Base-by-base conservation (phyloP, 345 rosid genomes). In the Hevea brasiliensis region DNA sequence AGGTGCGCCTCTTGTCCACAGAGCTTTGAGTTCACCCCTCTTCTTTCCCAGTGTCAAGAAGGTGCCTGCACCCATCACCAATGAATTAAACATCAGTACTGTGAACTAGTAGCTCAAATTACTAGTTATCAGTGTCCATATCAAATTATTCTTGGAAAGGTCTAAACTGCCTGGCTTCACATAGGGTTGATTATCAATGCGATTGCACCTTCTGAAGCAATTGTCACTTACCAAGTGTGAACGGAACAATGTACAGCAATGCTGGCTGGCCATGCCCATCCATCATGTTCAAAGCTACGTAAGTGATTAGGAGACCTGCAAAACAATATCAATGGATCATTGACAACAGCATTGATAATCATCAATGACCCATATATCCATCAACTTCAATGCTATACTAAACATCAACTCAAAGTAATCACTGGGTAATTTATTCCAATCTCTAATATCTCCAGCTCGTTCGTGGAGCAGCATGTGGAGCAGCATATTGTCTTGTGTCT, bases 1-100 rank as follows among this genome's bases (percentile, higher is more conserved):
- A 0, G 95, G 97, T 66, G 85, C 92, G 65, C 98, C 98, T 76
- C 82, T 83, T 51, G 86, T 87, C 98, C 98, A 94, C 47, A 92
- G 84, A n/a, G 76, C 84, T 74, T 85, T 74, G 60, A 92, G 87
- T 35, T 94, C 98, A 20, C 98, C 98, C 79, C 98, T 90, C 79
- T 83, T 86, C 78, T 82, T 89, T 61, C 92, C 92, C 85, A 92
- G 62, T 50, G 89, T 78, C 80, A 90, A 61, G 58, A 94, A 77
- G 0, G 98, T 92, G 32, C 97, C 98, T 92, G 86, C 84, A 78
- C 26, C 53, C 60, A 73, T 9, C 27, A 14, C 8, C 55, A 11
- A 55, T n/a, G 15, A 45, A 50, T 24, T 13, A 32, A 32, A 32
- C 37, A 2, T 32, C 37, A 32, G 2, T 32, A 32, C 37, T 32